These are phyloP conservation scores for Hymenoscyphus albidus DNA, from an alignment of 2,329 filamentous ascomycete species.

Conservation along the genomic window DNA sequence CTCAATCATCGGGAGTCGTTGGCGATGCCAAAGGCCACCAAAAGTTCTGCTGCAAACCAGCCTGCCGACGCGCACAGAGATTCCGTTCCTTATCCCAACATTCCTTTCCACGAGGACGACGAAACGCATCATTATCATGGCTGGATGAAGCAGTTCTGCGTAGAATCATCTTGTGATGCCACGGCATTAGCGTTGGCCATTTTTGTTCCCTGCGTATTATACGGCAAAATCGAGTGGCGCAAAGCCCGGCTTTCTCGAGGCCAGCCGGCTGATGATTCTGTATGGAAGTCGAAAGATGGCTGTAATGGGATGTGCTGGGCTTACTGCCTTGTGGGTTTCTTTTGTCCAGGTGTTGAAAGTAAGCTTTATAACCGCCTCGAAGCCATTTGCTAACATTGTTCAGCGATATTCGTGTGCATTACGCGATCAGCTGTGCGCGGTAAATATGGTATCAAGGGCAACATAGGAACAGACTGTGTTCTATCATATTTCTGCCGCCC, in stretches of 20 bases:
- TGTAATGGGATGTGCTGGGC: conserved; percentile 39
- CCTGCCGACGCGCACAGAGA: neutral
- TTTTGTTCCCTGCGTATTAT: conserved; percentile 42
- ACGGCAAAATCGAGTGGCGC: conserved; percentile 42
- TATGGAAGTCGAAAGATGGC: conserved; percentile 34
- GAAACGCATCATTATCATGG: conserved; percentile 13
- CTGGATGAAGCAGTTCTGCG: conserved; percentile 41
- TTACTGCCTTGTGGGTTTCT: conserved; percentile 24
- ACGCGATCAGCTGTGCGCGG: conserved; percentile 38
- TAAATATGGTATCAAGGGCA: conserved; percentile 42
- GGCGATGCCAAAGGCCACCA: neutral
- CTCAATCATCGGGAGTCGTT: conserved; percentile 1
- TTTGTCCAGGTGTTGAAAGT: neutral
- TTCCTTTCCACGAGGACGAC: conserved; percentile 4
- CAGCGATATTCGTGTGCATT: conserved; percentile 21
- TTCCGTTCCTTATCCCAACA: conserved; percentile 5
- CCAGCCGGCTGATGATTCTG: conserved; percentile 38
- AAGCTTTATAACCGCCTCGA: neutral
- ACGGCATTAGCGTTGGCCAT: conserved; percentile 38
- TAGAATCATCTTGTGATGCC: conserved; percentile 30
- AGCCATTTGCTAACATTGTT: neutral
- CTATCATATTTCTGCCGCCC: conserved; percentile 40
- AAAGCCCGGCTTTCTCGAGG: conserved; percentile 37
- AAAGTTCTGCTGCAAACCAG: neutral
- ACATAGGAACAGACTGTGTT: conserved; percentile 35